These are phyloP conservation scores for Rubia yunnanensis DNA, from an alignment of 257 asterid species.

Conservation along the genomic window DNA sequence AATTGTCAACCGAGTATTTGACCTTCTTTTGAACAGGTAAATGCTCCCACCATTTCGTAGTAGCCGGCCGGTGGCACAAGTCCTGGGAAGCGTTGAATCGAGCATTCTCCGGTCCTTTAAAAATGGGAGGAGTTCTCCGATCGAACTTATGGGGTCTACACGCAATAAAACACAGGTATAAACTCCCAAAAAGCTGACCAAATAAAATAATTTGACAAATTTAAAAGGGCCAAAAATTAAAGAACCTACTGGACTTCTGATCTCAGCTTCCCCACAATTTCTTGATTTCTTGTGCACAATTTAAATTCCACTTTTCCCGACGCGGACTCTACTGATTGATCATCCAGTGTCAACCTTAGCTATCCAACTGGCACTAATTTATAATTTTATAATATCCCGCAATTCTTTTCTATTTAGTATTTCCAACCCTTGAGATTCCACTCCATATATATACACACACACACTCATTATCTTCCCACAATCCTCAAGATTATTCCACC, in stretches of 20 bases:
- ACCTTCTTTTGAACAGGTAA: neutral
- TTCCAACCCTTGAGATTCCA: neutral
- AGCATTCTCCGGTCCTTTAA: neutral
- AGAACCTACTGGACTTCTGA: conserved; percentile 21
- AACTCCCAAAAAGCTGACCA: neutral
- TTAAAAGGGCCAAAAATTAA: neutral
- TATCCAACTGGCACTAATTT: conserved; percentile 19
- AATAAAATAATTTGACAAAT: neutral
- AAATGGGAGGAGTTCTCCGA: neutral
- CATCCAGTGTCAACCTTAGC: conserved; percentile 7
- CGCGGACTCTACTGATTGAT: conserved; percentile 18
- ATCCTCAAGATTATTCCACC: neutral
- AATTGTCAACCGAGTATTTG: neutral
- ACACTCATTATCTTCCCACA: neutral
- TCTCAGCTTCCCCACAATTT: conserved; percentile 20
- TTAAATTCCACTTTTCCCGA: conserved; percentile 12
- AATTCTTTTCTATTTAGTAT: neutral
- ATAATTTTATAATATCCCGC: neutral
- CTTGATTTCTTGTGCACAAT: conserved; percentile 9
- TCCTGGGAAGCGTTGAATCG: neutral
- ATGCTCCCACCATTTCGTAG: neutral
- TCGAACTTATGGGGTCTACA: conserved; percentile 13
- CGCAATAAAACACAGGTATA: conserved; percentile 4
- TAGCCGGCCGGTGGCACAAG: conserved; percentile 7
- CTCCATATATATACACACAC: conserved; percentile 3